These are phyloP conservation scores for Xylariaceae sp. DNA, from an alignment of 2,329 filamentous ascomycete genomes.

Conservation along the genomic window DNA sequence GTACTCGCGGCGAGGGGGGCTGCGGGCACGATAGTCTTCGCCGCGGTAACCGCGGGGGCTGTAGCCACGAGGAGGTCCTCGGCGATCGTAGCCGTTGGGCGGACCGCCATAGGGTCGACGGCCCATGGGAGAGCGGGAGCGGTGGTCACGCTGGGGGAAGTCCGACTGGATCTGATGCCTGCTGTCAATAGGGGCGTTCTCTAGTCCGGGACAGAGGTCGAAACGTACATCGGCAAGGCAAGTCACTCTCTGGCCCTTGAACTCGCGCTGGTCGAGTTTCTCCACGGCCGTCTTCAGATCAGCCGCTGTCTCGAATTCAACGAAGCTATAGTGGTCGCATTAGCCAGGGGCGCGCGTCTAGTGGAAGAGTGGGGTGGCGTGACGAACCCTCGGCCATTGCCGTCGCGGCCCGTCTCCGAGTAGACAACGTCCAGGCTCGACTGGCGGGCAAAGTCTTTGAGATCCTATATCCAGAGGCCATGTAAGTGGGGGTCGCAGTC, in stretches of 20 bases:
- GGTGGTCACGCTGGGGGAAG: conserved; percentile 62
- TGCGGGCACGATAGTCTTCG: conserved; percentile 83
- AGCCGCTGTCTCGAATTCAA: conserved; percentile 91
- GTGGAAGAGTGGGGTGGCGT: background rate
- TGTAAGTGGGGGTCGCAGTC: conserved; percentile 72
- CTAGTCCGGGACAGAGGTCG: conserved; percentile 2
- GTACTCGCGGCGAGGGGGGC: conserved; percentile 74
- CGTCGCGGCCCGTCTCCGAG: conserved; percentile 90
- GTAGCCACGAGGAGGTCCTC: conserved; percentile 75
- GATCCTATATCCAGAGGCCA: conserved; percentile 83
- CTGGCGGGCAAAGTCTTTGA: conserved; percentile 98
- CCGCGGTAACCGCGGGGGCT: conserved; percentile 66
- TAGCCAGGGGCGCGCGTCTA: conserved; percentile 2
- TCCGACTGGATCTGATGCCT: conserved; percentile 73
- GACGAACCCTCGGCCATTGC: conserved; percentile 85
- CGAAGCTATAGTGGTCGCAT: conserved; percentile 62
- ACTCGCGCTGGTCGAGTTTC: conserved; percentile 89
- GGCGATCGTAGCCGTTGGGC: conserved; percentile 77
- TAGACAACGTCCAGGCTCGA: conserved; percentile 97
- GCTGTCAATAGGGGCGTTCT: conserved; percentile 23
- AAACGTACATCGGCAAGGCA: conserved; percentile 81
- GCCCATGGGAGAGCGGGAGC: conserved; percentile 73
- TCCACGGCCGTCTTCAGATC: conserved; percentile 90
- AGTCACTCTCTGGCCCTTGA: conserved; percentile 83
- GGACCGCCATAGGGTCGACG: conserved; percentile 66